These are phyloP conservation scores for Trapa bicornis DNA, from an alignment of 345 rosid genomes.

Conservation along the genomic window DNA sequence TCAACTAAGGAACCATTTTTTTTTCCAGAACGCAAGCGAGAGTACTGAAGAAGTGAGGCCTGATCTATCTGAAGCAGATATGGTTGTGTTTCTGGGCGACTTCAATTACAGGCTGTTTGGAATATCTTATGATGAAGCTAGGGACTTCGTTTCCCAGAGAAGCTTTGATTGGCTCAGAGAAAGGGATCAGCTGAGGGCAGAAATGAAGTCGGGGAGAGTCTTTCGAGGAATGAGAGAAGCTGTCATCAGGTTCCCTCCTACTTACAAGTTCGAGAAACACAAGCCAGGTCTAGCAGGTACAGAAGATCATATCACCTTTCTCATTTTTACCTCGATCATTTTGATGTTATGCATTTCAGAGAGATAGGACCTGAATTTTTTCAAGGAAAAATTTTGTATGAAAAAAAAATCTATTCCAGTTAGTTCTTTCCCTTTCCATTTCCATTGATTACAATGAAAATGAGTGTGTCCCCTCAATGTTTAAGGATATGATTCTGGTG, in stretches of 20 bases:
- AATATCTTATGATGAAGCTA: constrained; percentile 96
- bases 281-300: constrained; percentile 91
- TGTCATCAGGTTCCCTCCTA: constrained; percentile 83
- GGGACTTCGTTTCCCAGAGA: constrained; percentile 96
- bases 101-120: constrained; percentile 94
- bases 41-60: constrained; percentile 54
- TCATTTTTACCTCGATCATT: not conserved
- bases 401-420: not conserved
- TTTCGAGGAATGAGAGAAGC: constrained; percentile 99
- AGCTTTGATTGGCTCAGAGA: constrained; percentile 98
- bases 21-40: constrained; percentile 30
- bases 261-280: constrained; percentile 86
- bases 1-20: not conserved
- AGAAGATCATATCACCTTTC: not conserved
- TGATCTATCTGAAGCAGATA: constrained; percentile 92
- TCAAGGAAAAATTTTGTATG: too few relatives aligned
- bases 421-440: not conserved
- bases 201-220: constrained; percentile 93
- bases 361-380: too few relatives aligned
- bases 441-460: not conserved
- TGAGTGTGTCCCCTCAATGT: constrained; percentile 4
- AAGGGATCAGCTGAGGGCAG: constrained; percentile 89
- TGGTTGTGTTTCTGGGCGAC: constrained; percentile 95
- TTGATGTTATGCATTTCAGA: not conserved
- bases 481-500: constrained; percentile 95